Percentiles rank a stretch among this genome's conserved stretches.
phyloP scores from a whole-genome alignment of 2,329 filamentous ascomycete species.

The Xylariaceae sp. region DNA sequence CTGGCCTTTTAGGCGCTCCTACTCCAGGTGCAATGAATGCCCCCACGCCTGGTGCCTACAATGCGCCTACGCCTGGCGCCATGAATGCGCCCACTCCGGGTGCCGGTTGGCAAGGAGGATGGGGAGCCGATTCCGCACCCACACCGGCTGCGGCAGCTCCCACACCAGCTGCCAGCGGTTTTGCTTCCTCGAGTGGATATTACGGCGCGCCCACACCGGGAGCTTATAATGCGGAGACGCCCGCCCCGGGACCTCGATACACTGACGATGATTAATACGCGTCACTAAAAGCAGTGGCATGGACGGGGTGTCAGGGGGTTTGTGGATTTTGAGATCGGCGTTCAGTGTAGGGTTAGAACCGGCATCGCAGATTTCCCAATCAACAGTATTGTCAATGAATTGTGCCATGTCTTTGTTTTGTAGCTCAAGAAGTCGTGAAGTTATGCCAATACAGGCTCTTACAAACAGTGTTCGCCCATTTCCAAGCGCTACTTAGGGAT shows the following conservation, averaged over 20 bases:
- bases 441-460: background rate
- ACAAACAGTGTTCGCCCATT: background rate
- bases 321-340: conserved; percentile 4
- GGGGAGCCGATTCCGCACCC: conserved; percentile 65
- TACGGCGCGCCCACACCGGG: conserved; percentile 45
- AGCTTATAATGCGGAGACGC: conserved; percentile 38
- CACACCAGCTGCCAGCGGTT: conserved; percentile 68
- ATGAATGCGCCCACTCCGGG: conserved; percentile 71
- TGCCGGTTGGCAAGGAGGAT: conserved; percentile 61
- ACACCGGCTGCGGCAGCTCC: conserved; percentile 68
- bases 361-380: conserved; percentile 5
- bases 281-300: conserved; percentile 12
- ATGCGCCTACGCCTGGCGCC: conserved; percentile 65
- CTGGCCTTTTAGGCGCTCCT: conserved; percentile 57
- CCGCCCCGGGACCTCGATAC: conserved; percentile 37
- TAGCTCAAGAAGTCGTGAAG: no score
- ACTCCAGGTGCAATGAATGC: conserved; percentile 67
- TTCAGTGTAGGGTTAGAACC: conserved; percentile 7
- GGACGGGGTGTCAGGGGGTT: conserved; percentile 8
- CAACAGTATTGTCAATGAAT: no score
- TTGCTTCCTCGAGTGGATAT: conserved; percentile 49
- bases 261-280: conserved; percentile 35
- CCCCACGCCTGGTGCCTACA: conserved; percentile 70
- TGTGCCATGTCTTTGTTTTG: no score
- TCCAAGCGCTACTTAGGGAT: background rate